Conservation (phyloP, 257 asterid genomes). For the Jasminum sambac region DNA sequence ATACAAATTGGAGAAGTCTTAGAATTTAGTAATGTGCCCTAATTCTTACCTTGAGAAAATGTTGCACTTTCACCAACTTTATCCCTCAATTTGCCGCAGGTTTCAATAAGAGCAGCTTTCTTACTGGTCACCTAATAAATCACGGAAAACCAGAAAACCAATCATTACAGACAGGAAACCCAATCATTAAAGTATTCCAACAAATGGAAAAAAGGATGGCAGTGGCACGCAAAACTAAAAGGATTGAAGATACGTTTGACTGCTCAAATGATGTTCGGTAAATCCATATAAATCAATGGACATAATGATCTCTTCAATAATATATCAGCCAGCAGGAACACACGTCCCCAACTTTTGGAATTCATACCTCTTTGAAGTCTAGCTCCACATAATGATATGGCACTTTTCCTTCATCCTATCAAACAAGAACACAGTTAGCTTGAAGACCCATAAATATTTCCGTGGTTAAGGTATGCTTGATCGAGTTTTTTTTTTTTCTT, state of each 20-base stretch:
- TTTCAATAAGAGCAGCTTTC: slow-evolving; percentile 87
- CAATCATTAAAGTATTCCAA: neutral
- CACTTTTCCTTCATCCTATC: slow-evolving; percentile 93
- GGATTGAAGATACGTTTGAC: neutral
- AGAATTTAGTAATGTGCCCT: slow-evolving; percentile 20
- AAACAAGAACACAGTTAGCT: slow-evolving; percentile 27
- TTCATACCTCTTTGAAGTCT: slow-evolving; percentile 86
- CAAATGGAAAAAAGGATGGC: neutral
- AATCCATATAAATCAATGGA: neutral
- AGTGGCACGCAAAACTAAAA: slow-evolving; percentile 14
- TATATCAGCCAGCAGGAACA: slow-evolving; percentile 8
- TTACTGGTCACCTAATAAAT: slow-evolving; percentile 74
- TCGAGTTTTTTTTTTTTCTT: too few relatives aligned
- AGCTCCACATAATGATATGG: slow-evolving; percentile 84
- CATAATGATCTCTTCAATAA: neutral
- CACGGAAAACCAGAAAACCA: slow-evolving; percentile 18
- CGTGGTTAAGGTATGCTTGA: neutral
- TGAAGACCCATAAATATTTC: slow-evolving; percentile 3
- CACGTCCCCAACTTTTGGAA: neutral
- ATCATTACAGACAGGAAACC: neutral
- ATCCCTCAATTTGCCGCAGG: slow-evolving; percentile 57
- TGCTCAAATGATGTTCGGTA: neutral
- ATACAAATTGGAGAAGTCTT: neutral
- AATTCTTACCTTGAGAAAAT: slow-evolving; percentile 70
- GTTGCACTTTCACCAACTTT: slow-evolving; percentile 77